Percentiles rank a stretch among this genome's conserved stretches.
These are phyloP conservation scores for Bryum argenteum DNA, from an alignment of 225 moss, liverwort and hornwort genomes.

Conservation along the genomic window DNA sequence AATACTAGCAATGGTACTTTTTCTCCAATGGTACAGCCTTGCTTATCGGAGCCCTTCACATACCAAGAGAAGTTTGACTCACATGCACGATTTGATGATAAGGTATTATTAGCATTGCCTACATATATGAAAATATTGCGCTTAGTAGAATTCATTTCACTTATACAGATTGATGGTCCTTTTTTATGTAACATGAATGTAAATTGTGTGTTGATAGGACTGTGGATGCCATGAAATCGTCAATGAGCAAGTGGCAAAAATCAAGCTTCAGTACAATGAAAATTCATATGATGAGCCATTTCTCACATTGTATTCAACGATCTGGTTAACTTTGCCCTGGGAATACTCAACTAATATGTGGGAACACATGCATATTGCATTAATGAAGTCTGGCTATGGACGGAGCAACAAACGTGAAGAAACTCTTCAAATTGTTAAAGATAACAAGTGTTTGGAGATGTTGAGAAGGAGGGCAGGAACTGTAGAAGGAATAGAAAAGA, in stretches of 20 bases:
- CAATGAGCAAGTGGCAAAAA: no score
- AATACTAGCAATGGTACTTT: background rate
- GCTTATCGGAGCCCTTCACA: background rate
- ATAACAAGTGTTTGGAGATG: background rate
- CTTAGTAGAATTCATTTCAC: background rate
- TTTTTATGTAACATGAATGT: background rate
- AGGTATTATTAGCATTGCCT: background rate
- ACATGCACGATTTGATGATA: background rate
- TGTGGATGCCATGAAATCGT: background rate
- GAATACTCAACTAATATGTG: background rate
- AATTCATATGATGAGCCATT: slow-evolving; percentile 4
- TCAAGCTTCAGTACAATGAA: background rate
- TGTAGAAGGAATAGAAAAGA: background rate
- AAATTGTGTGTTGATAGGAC: background rate
- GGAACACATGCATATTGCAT: background rate
- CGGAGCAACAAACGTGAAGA: background rate
- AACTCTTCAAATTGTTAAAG: background rate
- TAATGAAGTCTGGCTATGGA: background rate
- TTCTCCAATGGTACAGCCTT: background rate
- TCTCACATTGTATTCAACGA: background rate
- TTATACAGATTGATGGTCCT: background rate
- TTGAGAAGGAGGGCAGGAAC: background rate
- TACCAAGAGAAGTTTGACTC: background rate
- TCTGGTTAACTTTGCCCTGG: background rate
- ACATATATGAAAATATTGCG: background rate